Base-by-base conservation (phyloP, 202 grass and related monocot species). In the Zoysia matrella region DNA sequence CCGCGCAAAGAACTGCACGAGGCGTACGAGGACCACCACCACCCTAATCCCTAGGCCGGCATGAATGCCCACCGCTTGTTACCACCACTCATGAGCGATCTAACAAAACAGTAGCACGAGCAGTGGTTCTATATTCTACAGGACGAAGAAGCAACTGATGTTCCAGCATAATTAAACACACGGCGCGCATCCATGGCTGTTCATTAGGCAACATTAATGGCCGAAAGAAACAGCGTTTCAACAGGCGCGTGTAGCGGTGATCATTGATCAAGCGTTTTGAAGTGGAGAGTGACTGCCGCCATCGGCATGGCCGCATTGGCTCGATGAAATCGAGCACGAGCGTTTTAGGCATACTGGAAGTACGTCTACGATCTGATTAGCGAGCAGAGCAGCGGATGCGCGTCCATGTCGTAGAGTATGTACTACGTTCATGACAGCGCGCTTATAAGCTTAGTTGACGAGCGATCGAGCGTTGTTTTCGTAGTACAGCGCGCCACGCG, bases 21-120 rank as follows among this genome's bases (percentile, higher is more conserved):
- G 45, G 47, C 22, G 65, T 55, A 47, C 16, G 2, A 55, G 83
- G 87, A 78, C 73, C 78, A 69, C 40, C n/a, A 4, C 8, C 22
- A 69, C 18, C 42, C 22, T 5, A 30, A 30, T 13, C 41, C 41
- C 14, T 5, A 13, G 79, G 11, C 49, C 4, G 60, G 5, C 10
- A 78, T 83, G 69, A 79, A 90, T 79, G 74, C 63, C 74, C 69
- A 65, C 69, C 79, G 74, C 74, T 15, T 49, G 50, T 64, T 49
- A 53, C 83, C 68, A 74, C 62, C 79, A 45, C 22, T 30, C 22
- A 30, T 30, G 22, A 46, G 11, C 57, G 14, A 30, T 45, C 58
- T 2, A 7, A 14, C 40, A 52, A 4, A 5, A 14, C 22, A 30
- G 22, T 30, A 30, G 22, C 22, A 30, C 22, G 22, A 30, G 22